Base-by-base conservation (phyloP, 2,329 filamentous ascomycete species). In the Dendryphion nanum region DNA sequence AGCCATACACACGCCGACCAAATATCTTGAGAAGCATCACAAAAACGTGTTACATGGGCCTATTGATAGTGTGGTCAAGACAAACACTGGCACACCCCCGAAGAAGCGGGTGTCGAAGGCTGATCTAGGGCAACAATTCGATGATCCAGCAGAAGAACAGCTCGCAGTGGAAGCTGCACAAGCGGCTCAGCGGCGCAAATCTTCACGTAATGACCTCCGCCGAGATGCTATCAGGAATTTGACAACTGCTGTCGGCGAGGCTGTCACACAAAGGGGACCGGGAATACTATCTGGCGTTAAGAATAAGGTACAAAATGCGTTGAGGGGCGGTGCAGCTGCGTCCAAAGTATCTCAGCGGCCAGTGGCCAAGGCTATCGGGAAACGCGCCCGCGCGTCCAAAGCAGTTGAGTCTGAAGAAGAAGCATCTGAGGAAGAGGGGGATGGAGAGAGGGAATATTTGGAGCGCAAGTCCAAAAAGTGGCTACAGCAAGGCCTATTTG, bases 401-500 rank as follows among this genome's bases (percentile, higher is more conserved):
- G 36, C 30, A 6, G 33, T 38, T 10, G 37, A 41, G 8, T 33
- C 45, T 12, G 47, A 51, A 8, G 48, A 48, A 6, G 32, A 30
- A 2, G 41, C 45, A 23, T 21, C 26, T 17, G 34, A 51, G 26
- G 40, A 48, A 5, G 41, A 45, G 18, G 28, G 21, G 17, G 33
- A 51, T 23, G 40, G 47, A 35, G 41, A 54, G 33, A 48, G 55
- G 36, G 47, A 45, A 13, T 54, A 45, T 17, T 14, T 55, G 18
- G 57, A 60, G 37, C 57, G 57, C 2, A 70, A 76, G 39, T 74
- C 72, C 35, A 95, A 95, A 72, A 82, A 82, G 50, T 97, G 86
- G 78, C 73, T 94, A 37, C 74, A 76, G 36, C 86, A 89, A 61
- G 93, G 91, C 7, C 74, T 97, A 12, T 97, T 94, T 57, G 83